Percentiles rank a stretch among this genome's conserved stretches.
Conservation (phyloP, 176 grass and related monocot genomes). For the Bolboschoenus planiculmis region DNA sequence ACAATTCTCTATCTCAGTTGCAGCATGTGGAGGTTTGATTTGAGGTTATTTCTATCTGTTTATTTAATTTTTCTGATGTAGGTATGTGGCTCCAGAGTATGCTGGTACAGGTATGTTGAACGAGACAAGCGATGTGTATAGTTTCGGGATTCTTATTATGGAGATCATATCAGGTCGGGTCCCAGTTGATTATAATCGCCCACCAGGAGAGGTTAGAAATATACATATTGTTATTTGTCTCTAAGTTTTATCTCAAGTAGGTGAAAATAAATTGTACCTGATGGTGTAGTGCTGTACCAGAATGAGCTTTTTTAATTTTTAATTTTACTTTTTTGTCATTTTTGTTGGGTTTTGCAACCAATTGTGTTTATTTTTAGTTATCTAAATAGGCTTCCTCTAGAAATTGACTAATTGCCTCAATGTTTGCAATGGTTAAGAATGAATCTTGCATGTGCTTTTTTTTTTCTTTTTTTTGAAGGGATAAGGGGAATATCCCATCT, state of each 20-base stretch:
- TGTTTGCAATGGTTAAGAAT: background rate
- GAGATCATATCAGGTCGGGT: constrained; percentile 88
- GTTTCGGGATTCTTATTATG: constrained; percentile 98
- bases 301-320: background rate
- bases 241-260: background rate
- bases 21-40: background rate
- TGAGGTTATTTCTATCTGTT: constrained; percentile 4
- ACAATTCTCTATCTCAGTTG: background rate
- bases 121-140: constrained; percentile 93
- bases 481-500: background rate
- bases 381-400: background rate
- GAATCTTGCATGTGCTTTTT: background rate
- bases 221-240: background rate
- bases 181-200: constrained; percentile 87
- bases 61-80: constrained; percentile 22
- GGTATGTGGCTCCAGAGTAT: constrained; percentile 96
- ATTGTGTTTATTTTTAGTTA: background rate
- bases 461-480: background rate
- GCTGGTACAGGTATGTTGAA: constrained; percentile 96
- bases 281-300: background rate
- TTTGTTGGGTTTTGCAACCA: background rate
- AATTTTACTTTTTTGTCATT: background rate
- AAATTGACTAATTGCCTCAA: background rate
- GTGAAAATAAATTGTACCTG: background rate
- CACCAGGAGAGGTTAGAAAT: constrained; percentile 62